Percentiles rank a stretch among this genome's conserved stretches.
These are phyloP conservation scores for Solanum sitiens DNA, from an alignment of 257 asterid species.

Conservation along the genomic window DNA sequence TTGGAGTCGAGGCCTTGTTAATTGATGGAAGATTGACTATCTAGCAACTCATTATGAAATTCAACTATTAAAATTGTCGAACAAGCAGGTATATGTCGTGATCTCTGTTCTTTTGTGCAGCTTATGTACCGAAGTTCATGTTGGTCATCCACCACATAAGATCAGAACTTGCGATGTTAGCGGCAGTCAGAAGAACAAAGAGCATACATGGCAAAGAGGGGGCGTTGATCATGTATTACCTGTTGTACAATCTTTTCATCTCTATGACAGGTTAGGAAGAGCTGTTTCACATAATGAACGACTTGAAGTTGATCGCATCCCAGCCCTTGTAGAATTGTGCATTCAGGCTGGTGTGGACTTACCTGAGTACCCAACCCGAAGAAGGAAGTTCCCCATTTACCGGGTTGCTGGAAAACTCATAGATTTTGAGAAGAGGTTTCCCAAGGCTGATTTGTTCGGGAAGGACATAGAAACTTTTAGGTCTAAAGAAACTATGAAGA, in stretches of 20 bases:
- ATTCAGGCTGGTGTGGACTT: constrained; percentile 74
- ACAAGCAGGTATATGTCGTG: neutral
- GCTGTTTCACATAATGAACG: constrained; percentile 66
- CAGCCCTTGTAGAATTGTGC: constrained; percentile 61
- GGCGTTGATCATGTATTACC: constrained; percentile 41
- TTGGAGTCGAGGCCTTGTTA: neutral
- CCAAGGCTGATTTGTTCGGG: constrained; percentile 24
- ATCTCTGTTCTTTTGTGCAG: constrained; percentile 16
- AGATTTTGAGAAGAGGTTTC: constrained; percentile 66
- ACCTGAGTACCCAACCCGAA: constrained; percentile 49
- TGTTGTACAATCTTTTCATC: constrained; percentile 51
- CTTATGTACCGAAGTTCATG: constrained; percentile 60
- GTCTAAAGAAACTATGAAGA: constrained; percentile 28
- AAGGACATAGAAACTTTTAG: constrained; percentile 22
- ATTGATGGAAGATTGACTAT: neutral
- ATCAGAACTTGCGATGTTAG: constrained; percentile 48
- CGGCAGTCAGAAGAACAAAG: constrained; percentile 39
- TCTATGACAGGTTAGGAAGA: constrained; percentile 63
- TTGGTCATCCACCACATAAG: constrained; percentile 55
- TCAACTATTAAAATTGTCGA: neutral
- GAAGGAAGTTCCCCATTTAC: constrained; percentile 49
- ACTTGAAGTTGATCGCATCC: constrained; percentile 58
- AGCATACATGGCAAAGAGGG: constrained; percentile 59
- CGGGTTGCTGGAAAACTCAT: constrained; percentile 54
- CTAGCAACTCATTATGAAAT: neutral